These are phyloP conservation scores for Clonostachys solani DNA, from an alignment of 2,329 filamentous ascomycete species.

Conservation along the genomic window DNA sequence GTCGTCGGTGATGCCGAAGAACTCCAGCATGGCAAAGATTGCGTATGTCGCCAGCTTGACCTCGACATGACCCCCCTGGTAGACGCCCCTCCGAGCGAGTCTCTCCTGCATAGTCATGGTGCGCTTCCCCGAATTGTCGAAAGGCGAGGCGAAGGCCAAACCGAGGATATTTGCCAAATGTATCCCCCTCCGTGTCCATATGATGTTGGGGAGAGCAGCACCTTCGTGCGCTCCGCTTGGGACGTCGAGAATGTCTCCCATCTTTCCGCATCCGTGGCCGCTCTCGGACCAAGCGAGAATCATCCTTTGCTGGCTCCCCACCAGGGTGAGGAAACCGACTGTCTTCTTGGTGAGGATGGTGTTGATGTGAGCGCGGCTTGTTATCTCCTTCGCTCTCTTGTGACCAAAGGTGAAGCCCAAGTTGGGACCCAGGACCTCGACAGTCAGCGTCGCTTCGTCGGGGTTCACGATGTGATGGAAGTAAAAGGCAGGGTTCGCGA, in stretches of 20 bases:
- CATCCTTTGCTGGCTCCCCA: constrained; percentile 8
- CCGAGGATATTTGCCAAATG: constrained; percentile 18
- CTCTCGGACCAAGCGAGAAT: constrained; percentile 25
- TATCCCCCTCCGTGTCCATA: constrained; percentile 23
- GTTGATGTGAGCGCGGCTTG: constrained; percentile 1
- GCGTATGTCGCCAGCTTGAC: constrained; percentile 30
- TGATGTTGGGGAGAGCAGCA: constrained; percentile 17
- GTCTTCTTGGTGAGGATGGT: constrained; percentile 19
- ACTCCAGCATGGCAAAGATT: constrained; percentile 16
- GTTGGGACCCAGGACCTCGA: constrained; percentile 24
- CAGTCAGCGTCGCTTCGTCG: constrained; percentile 11
- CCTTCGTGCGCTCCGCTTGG: not conserved
- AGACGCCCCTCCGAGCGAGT: constrained; percentile 13
- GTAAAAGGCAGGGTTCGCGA: constrained; percentile 12
- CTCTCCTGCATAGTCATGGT: not conserved
- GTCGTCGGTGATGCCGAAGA: constrained; percentile 14
- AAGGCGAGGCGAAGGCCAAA: constrained; percentile 18
- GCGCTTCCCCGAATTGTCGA: constrained; percentile 11
- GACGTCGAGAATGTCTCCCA: constrained; percentile 20
- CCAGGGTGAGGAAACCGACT: constrained; percentile 21
- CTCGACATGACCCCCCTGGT: constrained; percentile 29
- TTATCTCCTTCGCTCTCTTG: constrained; percentile 7
- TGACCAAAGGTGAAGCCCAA: constrained; percentile 21
- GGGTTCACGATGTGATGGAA: constrained; percentile 23
- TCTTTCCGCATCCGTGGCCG: constrained; percentile 19